phyloP scores from a whole-genome alignment of 1,139 yeast species.

The Sugiyamaella sp. region DNA sequence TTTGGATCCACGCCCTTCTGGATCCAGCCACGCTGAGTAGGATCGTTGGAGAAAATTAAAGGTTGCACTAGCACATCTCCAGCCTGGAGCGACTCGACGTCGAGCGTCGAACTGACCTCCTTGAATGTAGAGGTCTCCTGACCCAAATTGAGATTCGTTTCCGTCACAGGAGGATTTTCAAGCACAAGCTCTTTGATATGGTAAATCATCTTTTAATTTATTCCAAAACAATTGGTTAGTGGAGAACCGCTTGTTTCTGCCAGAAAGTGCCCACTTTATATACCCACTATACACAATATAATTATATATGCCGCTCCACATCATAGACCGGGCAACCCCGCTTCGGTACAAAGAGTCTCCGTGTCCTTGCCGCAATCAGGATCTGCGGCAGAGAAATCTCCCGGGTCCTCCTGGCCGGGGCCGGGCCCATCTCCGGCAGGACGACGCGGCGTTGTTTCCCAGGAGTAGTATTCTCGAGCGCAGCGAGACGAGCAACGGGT shows the following conservation, averaged over 20 bases:
- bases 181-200: constrained; percentile 7
- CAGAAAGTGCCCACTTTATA: too few species aligned
- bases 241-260: too few species aligned
- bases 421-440: too few species aligned
- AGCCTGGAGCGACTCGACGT: constrained; percentile 41
- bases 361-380: constrained; percentile 1
- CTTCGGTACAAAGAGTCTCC: not conserved
- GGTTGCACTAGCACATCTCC: constrained; percentile 54
- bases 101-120: constrained; percentile 13
- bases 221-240: too few species aligned
- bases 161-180: constrained; percentile 8
- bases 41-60: constrained; percentile 62
- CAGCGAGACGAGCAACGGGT: too few species aligned
- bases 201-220: constrained; percentile 3
- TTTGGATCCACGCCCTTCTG: constrained; percentile 37
- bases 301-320: too few species aligned
- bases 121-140: constrained; percentile 11
- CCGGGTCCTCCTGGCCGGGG: too few species aligned
- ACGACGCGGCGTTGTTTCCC: too few species aligned
- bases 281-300: too few species aligned
- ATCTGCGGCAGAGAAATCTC: not conserved
- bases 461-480: too few species aligned
- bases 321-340: too few species aligned
- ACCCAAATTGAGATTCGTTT: constrained; percentile 6
- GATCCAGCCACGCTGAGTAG: constrained; percentile 68